Conservation (phyloP, 2,329 filamentous ascomycete species). For the Colletotrichum orbiculare region DNA sequence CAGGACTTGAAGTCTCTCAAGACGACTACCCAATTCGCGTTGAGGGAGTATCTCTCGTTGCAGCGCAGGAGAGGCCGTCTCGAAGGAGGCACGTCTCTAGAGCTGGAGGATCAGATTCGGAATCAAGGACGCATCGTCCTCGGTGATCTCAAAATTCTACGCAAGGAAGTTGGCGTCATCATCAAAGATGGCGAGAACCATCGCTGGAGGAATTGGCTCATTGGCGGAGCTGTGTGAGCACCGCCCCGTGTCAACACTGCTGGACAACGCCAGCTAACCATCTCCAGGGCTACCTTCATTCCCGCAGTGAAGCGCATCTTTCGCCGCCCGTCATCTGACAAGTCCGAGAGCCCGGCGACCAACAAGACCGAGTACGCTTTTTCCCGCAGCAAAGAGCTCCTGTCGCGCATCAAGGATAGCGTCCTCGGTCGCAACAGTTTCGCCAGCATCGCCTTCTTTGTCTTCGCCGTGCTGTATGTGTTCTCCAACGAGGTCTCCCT, state of each 20-base stretch:
- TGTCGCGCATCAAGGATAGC: conserved; percentile 60
- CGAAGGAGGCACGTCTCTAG: conserved; percentile 45
- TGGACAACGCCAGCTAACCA: background rate
- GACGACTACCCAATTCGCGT: conserved; percentile 48
- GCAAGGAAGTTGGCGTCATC: conserved; percentile 56
- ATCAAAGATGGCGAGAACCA: conserved; percentile 58
- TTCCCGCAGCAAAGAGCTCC: conserved; percentile 59
- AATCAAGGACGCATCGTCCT: conserved; percentile 55
- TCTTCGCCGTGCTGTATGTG: conserved; percentile 67
- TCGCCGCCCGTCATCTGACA: conserved; percentile 53
- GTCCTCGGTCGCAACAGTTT: conserved; percentile 57
- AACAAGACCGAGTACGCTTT: conserved; percentile 71
- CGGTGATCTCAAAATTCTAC: conserved; percentile 56
- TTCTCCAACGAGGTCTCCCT: conserved; percentile 69
- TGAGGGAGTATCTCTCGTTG: conserved; percentile 50
- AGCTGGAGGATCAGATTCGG: conserved; percentile 56
- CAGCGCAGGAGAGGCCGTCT: conserved; percentile 44
- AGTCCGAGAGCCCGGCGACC: conserved; percentile 47
- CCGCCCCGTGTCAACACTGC: too few species aligned
- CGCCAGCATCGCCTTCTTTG: conserved; percentile 63
- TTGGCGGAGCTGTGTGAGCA: conserved; percentile 64
- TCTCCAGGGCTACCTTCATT: conserved; percentile 59
- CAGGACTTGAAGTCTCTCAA: conserved; percentile 47
- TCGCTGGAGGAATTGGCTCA: conserved; percentile 63
- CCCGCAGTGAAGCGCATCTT: conserved; percentile 64